Percentiles rank a stretch among this genome's conserved stretches.
Evolutionary conservation across 768 basidiomycete genomes (phyloP).

Genomic region (Lentinula edodes): DNA sequence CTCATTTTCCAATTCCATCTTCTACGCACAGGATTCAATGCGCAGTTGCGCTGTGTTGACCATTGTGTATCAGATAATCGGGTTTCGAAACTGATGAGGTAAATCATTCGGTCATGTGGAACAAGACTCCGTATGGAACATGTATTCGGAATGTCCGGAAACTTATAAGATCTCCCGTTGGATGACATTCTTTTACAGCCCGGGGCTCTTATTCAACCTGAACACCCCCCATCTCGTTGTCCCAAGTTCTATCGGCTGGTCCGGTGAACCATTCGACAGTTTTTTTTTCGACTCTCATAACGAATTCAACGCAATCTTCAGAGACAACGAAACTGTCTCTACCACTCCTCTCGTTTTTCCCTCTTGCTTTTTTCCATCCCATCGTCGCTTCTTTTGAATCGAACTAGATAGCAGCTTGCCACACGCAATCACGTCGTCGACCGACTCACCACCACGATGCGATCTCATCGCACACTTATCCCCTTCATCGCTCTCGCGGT

Average conservation of each 20-base stretch:
- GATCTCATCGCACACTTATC: neutral
- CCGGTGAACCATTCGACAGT: neutral
- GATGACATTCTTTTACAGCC: neutral
- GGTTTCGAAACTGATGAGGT: neutral
- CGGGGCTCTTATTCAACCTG: neutral
- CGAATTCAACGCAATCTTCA: no score
- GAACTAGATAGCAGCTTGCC: neutral
- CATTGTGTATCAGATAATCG: neutral
- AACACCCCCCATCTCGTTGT: neutral
- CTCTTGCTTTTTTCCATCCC: no score
- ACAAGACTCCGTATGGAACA: neutral
- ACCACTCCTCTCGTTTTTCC: neutral
- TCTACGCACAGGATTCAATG: no score
- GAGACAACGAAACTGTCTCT: neutral
- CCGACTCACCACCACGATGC: neutral
- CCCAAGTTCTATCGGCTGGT: neutral
- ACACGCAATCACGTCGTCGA: neutral
- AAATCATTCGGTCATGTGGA: neutral
- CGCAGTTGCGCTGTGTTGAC: no score
- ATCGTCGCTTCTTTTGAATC: no score
- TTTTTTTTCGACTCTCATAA: neutral
- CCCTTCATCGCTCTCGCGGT: neutral
- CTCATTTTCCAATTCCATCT: no score
- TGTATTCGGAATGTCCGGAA: neutral
- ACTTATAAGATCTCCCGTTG: neutral